Base-by-base conservation (phyloP, 2,329 filamentous ascomycete genomes). In the Neoascochyta sp. region DNA sequence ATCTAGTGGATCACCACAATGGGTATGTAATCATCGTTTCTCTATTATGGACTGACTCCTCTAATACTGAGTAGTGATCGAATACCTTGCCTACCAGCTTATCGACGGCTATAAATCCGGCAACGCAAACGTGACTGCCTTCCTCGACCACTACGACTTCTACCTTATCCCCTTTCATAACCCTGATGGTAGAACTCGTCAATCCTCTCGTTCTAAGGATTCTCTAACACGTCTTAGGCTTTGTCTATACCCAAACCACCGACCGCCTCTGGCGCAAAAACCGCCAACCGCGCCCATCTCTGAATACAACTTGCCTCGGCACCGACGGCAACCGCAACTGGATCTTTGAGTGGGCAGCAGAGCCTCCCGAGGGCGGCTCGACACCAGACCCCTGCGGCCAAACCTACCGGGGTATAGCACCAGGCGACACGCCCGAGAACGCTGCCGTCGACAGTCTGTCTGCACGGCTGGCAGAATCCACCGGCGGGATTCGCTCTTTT, bases 401-500 rank as follows among this genome's bases (percentile, higher is more conserved):
- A 18, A 53, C 47, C 0, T 62, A 61, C 63, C 39, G 45, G 10
- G 57, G 58, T 18, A 39, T 50, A 11, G 50, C 52, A 4, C 45
- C 54, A 1, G 46, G 49, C 22, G 54, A 59, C 25, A 50, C 56
- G 1, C 56, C 56, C 2, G 57, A 60, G 32, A 59, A 53, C 15
- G 30, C 47, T 21, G 57, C 46, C 4, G 60, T 81, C 4, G 64
- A 67, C 7, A 53, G 57, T 3, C 67, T 70, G 22, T 61, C 72
- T 8, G 57, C 62, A 7, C 51, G 54, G 10, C 50, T 78, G 9
- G 24, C 44, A 1, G 53, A 59, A 1, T 48, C 49, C 7, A 45
- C 44, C 2, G 62, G 68, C 29, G 72, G 74, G 0, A 65, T 81
- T 22, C 73, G 75, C 45, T 67, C 80, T 0, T 83, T 72, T 51